A percentile compares a stretch with the other conserved stretches of the same genome.
These are phyloP conservation scores for Nemania serpens DNA, from an alignment of 2,329 filamentous ascomycete species.

Conservation along the genomic window DNA sequence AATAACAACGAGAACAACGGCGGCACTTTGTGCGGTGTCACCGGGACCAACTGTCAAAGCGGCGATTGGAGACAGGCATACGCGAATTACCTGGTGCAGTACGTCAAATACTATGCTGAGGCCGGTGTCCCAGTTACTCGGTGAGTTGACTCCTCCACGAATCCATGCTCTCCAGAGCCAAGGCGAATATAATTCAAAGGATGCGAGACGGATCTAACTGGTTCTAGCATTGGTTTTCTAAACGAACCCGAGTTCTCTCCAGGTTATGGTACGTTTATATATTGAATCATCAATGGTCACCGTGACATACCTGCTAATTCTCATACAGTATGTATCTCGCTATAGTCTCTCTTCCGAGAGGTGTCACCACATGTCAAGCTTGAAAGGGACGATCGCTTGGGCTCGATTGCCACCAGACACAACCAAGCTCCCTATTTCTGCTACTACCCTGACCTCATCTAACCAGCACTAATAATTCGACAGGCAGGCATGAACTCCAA, in stretches of 20 bases:
- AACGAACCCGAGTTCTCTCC: conserved; percentile 38
- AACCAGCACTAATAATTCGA: conserved; percentile 5
- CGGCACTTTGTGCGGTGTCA: conserved; percentile 45
- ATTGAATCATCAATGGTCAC: background rate
- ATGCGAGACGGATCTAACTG: conserved; percentile 3
- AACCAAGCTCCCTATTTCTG: background rate
- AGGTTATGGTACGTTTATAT: conserved; percentile 28
- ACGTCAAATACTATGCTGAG: conserved; percentile 45
- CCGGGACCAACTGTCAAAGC: conserved; percentile 34
- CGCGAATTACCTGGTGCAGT: conserved; percentile 50
- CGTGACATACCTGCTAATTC: background rate
- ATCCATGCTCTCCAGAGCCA: background rate
- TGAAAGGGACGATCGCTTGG: no score
- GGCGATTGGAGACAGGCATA: conserved; percentile 50
- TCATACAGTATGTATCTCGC: conserved; percentile 13
- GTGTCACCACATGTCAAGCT: background rate
- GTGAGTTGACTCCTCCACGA: conserved; percentile 16
- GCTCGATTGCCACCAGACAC: background rate
- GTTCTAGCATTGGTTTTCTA: conserved; percentile 34
- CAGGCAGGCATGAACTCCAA: conserved; percentile 35
- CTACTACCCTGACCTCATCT: background rate
- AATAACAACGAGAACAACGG: conserved; percentile 44
- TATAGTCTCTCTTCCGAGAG: background rate
- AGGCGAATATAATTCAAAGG: background rate
- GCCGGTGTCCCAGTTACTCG: conserved; percentile 40